Base-by-base conservation (phyloP, 371 early-diverging fungal species). In the Ordospora colligata region DNA sequence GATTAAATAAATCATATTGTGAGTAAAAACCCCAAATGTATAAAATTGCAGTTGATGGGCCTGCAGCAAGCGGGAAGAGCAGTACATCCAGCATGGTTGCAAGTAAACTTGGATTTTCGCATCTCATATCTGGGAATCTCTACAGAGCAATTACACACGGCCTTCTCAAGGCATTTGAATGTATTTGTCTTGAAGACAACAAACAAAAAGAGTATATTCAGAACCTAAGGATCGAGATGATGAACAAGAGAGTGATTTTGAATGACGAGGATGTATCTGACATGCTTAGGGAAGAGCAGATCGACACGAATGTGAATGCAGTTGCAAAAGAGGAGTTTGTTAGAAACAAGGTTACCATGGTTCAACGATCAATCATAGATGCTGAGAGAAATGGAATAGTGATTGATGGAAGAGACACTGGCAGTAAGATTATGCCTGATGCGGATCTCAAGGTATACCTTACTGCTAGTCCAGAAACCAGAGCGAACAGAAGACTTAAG, bases 351-450 rank as follows among this genome's bases (percentile, higher is more conserved):
- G 84, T 91, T 7, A 81, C 87, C 0, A 74, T 86, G 6, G 87
- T 89, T 49, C 90, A 91, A 74, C 86, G 88, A 0, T 77, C 67
- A 0, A 70, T 85, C 10, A 88, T 87, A 14, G 79, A 86, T 7
- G 67, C 64, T 2, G 74, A 71, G 0, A 66, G 85, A 1, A 74
- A 77, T 2, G 91, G 92, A 21, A 82, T 92, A 17, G 90, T 94
- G 7, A 91, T 93, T 89, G 95, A 94, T 81, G 95, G 95, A 7
- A 83, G 95, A 5, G 95, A 94, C 83, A 92, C 93, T 62, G 93
- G 93, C 14, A 90, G 93, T 0, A 88, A 88, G 0, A 89, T 94
- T 2, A 84, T 94, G 43, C 93, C 94, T 0, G 83, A 90, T 75
- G 95, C 95, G 0, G 89, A 92, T 42, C 85, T 94, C 32, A 94